Percentiles rank a stretch among this genome's conserved stretches.
phyloP scores from a whole-genome alignment of 495 filamentous ascomycete genomes.

The Podospora appendiculata region DNA sequence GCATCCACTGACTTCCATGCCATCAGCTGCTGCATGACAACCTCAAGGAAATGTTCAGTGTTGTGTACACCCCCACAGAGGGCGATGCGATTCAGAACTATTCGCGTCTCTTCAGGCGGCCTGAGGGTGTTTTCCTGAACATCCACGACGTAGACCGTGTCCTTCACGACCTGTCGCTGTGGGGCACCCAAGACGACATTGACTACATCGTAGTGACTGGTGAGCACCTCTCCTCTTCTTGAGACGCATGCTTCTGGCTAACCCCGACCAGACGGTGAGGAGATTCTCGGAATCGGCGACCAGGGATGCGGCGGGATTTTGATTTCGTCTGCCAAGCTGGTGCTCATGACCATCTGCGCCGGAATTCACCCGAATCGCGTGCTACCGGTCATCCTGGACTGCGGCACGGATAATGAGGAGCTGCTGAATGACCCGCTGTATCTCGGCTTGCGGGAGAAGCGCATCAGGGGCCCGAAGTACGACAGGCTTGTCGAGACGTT shows the following conservation, averaged over 20 bases:
- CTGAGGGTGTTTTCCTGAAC: conserved; percentile 60
- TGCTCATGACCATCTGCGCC: conserved; percentile 74
- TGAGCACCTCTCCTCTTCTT: conserved; percentile 4
- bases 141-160: conserved; percentile 51
- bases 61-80: conserved; percentile 89
- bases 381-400: conserved; percentile 78
- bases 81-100: conserved; percentile 87
- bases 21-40: conserved; percentile 36
- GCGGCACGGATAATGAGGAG: conserved; percentile 74
- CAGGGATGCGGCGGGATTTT: conserved; percentile 85
- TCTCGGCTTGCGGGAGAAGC: conserved; percentile 60
- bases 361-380: conserved; percentile 77
- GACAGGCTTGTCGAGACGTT: conserved; percentile 73
- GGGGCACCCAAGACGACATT: conserved; percentile 63
- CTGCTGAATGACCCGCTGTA: conserved; percentile 77
- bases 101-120: conserved; percentile 67
- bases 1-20: too few relatives aligned
- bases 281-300: conserved; percentile 86
- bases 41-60: conserved; percentile 70
- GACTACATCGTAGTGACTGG: conserved; percentile 89
- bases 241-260: background rate
- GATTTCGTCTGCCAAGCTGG: conserved; percentile 78
- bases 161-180: conserved; percentile 55
- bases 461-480: conserved; percentile 65
- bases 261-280: conserved; percentile 27